phyloP scores from a whole-genome alignment of 2,329 filamentous ascomycete species.

The Sphaerulina vaccinii region DNA sequence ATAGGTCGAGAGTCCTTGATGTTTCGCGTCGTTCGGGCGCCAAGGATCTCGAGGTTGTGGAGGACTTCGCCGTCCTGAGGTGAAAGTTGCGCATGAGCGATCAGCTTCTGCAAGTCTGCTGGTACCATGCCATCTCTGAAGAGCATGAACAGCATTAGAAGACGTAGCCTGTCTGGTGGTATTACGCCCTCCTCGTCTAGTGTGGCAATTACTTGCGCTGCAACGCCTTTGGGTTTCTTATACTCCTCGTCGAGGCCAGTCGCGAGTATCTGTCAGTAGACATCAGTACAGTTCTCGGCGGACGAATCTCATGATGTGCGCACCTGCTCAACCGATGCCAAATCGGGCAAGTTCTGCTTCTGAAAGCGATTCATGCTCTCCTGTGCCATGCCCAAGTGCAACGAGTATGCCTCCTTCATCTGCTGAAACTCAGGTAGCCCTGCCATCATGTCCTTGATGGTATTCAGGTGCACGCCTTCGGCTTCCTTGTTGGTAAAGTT shows the following conservation, averaged over 20 bases:
- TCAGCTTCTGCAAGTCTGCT: conserved; percentile 79
- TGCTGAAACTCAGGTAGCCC: conserved; percentile 92
- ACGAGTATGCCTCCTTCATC: conserved; percentile 89
- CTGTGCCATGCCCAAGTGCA: conserved; percentile 95
- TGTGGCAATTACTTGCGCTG: conserved; percentile 81
- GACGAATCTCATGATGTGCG: conserved; percentile 1
- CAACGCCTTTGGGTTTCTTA: conserved; percentile 83
- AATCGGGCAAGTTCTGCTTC: conserved; percentile 76
- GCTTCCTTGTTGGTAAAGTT: conserved; percentile 78
- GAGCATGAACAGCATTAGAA: conserved; percentile 81
- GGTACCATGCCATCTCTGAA: conserved; percentile 81
- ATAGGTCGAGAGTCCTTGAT: conserved; percentile 75
- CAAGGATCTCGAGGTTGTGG: conserved; percentile 76
- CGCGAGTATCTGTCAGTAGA: conserved; percentile 62
- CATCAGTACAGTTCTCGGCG: neutral
- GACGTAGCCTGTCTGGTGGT: conserved; percentile 72
- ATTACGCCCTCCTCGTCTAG: conserved; percentile 78
- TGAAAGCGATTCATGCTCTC: conserved; percentile 96
- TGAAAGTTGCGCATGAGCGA: conserved; percentile 78
- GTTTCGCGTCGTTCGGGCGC: conserved; percentile 67
- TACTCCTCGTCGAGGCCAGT: conserved; percentile 92
- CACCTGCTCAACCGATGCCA: conserved; percentile 82
- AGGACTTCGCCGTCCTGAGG: conserved; percentile 71
- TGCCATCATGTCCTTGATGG: conserved; percentile 95
- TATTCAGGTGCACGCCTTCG: conserved; percentile 70